These are phyloP conservation scores for Blumeria hordei DNA, from an alignment of 2,329 filamentous ascomycete genomes.

Conservation along the genomic window DNA sequence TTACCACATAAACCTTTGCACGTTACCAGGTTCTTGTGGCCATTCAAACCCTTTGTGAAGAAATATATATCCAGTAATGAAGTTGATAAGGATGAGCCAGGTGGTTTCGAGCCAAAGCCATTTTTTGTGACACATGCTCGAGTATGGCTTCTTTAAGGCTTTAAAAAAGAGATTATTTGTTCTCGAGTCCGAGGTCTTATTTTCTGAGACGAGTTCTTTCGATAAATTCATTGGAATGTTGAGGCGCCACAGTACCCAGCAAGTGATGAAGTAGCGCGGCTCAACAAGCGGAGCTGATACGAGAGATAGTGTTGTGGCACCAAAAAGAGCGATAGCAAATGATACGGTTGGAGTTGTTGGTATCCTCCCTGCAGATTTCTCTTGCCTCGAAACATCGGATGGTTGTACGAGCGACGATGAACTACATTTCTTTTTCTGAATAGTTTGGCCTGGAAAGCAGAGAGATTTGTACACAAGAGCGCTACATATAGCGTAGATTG, in stretches of 20 bases:
- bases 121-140: no score
- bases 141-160: constrained; percentile 3
- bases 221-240: constrained; percentile 32
- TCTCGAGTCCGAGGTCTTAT: neutral
- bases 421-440: neutral
- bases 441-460: constrained; percentile 17
- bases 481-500: constrained; percentile 45
- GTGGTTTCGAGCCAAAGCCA: constrained; percentile 34
- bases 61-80: constrained; percentile 45
- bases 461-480: constrained; percentile 44
- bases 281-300: constrained; percentile 82
- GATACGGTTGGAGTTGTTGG: constrained; percentile 20
- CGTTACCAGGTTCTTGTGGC: constrained; percentile 21
- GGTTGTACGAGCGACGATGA: neutral
- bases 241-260: constrained; percentile 81
- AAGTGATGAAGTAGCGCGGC: constrained; percentile 85
- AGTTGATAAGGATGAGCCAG: constrained; percentile 45
- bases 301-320: constrained; percentile 52
- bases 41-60: constrained; percentile 43
- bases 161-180: neutral
- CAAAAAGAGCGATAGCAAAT: constrained; percentile 31
- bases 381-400: neutral
- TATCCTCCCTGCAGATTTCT: neutral
- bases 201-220: neutral
- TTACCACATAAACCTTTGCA: constrained; percentile 69